A percentile compares a stretch with the other conserved stretches of the same genome.
phyloP scores from a whole-genome alignment of 352 stramenopile genomes.

The Phytophthora multivora region DNA sequence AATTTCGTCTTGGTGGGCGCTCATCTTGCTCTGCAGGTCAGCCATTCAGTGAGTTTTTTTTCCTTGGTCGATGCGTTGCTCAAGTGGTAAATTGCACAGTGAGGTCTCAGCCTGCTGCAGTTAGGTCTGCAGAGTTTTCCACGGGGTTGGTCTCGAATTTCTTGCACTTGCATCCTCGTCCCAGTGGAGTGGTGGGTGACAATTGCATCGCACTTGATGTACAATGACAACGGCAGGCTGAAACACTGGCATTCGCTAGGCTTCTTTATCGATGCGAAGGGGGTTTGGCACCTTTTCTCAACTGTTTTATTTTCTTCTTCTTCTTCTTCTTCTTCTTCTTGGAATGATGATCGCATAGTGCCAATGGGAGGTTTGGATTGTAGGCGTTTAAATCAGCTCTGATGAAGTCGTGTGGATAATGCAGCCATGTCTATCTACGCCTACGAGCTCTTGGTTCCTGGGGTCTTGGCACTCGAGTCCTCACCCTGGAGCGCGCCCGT shows the following conservation, averaged over 20 bases:
- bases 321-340: too few relatives aligned
- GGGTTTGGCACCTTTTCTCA: slow-evolving; percentile 14
- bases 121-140: slow-evolving; percentile 24
- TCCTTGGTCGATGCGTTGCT: slow-evolving; percentile 13
- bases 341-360: background rate
- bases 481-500: slow-evolving; percentile 10
- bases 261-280: slow-evolving; percentile 16
- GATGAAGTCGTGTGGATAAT: background rate
- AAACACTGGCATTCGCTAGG: slow-evolving; percentile 1
- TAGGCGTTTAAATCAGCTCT: background rate
- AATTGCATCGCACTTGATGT: slow-evolving; percentile 14
- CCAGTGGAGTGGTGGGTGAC: slow-evolving; percentile 27
- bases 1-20: slow-evolving; percentile 42
- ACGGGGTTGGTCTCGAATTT: slow-evolving; percentile 9
- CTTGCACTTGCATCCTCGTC: slow-evolving; percentile 24
- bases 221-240: slow-evolving; percentile 14
- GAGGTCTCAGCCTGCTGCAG: slow-evolving; percentile 8
- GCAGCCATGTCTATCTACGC: background rate
- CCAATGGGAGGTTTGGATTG: background rate
- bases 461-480: slow-evolving; percentile 5
- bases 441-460: slow-evolving; percentile 13
- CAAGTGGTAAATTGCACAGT: slow-evolving; percentile 37
- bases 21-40: slow-evolving; percentile 46
- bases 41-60: slow-evolving; percentile 21
- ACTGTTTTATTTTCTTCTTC: too few relatives aligned